Base-by-base conservation (phyloP, 257 asterid genomes). In the Capsicum chinense region DNA sequence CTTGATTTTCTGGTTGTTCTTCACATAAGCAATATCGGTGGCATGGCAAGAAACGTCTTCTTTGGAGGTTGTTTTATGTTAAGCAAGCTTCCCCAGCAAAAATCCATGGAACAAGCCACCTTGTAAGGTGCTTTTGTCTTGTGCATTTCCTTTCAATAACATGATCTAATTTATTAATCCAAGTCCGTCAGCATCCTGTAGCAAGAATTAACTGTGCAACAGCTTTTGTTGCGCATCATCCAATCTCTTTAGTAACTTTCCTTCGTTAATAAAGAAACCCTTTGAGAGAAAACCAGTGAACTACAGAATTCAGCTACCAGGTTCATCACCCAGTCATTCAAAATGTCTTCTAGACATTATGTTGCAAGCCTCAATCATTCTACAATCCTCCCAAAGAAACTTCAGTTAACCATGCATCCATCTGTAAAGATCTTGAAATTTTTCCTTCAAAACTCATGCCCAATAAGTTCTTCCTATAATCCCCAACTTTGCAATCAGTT, bases 391-490 rank as follows among this genome's bases (percentile, higher is more conserved):
- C 74, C 3, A 37, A 3, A 37, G 15, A 39, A 39, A 6, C 52
- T 68, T 37, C 79, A 47, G 39, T n/a, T 47, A n/a, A 10, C 58
- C 1, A n/a, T 5, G 44, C 58, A 39, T 4, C 37, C 4, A 71
- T 71, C 37, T 71, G 79, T 44, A n/a, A n/a, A 16, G 37, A 71
- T 71, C 58, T 42, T n/a, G 79, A 71, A 71, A n/a, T n/a, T 48
- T 37, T 47, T 47, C 26, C 39, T 47, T 47, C 79, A n/a, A 71
- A 71, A 17, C 58, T 47, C 9, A 71, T 47, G 39, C 58, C 35
- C 35, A 47, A n/a, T 71, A 71, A 42, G 79, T 44, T 2, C 37
- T 44, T 71, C 79, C 79, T 42, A 69, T 26, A 15, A 69, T 68
- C 78, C 17, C 56, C 58, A 17, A n/a, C 39, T 71, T 47, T 47